A percentile compares a stretch with the other conserved stretches of the same genome.
These are phyloP conservation scores for Casuarina cunninghamiana DNA, from an alignment of 306 rosid species.

Conservation along the genomic window DNA sequence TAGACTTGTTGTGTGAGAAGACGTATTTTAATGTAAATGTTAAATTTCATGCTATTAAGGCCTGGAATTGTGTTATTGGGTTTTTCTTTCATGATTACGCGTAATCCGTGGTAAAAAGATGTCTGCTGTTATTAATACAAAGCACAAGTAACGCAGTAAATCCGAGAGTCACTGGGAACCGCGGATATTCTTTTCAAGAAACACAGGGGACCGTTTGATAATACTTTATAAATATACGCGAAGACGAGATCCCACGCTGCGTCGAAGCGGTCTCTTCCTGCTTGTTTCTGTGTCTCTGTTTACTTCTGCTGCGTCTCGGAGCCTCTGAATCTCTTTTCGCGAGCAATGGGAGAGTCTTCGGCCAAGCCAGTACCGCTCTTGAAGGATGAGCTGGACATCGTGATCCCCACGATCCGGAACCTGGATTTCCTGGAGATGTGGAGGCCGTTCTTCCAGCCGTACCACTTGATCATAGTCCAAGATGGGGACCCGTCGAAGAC, in stretches of 20 bases:
- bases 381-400: conserved; percentile 83
- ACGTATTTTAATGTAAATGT: too few species aligned
- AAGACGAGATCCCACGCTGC: conserved; percentile 7
- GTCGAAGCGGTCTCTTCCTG: background rate
- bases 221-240: background rate
- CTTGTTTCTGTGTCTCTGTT: background rate
- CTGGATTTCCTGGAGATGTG: conserved; percentile 90
- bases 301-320: background rate
- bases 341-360: conserved; percentile 47
- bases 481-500: conserved; percentile 76
- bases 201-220: too few species aligned
- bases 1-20: too few species aligned
- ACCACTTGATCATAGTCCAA: conserved; percentile 77
- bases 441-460: conserved; percentile 71
- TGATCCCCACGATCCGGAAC: conserved; percentile 87
- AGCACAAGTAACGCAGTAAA: too few species aligned
- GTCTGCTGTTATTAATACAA: too few species aligned
- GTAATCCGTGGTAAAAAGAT: too few species aligned
- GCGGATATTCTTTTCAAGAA: too few species aligned
- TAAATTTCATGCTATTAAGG: too few species aligned
- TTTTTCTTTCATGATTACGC: too few species aligned
- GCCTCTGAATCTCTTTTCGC: background rate
- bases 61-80: too few species aligned
- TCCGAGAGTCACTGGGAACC: too few species aligned
- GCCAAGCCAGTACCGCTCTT: conserved; percentile 45